These are phyloP conservation scores for Musa acuminata DNA, from an alignment of 176 grass and related monocot genomes.

Conservation along the genomic window DNA sequence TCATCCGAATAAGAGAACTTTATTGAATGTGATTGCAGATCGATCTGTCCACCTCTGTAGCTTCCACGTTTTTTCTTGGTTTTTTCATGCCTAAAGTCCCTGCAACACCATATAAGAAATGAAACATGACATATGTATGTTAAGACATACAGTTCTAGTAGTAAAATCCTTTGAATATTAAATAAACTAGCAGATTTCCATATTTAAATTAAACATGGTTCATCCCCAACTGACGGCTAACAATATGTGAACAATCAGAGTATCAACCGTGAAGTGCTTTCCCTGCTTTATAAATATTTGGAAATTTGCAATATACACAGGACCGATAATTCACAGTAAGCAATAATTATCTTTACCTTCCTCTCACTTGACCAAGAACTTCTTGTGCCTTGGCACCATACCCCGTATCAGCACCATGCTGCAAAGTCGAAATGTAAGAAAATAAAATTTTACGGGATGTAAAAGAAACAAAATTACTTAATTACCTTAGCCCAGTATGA, in stretches of 20 bases:
- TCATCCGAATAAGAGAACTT: constrained; percentile 70
- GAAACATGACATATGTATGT: not conserved
- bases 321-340: too few species aligned
- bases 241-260: not conserved
- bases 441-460: constrained; percentile 1
- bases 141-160: too few species aligned
- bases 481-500: constrained; percentile 96
- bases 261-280: not conserved
- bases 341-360: constrained; percentile 42
- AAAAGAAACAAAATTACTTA: not conserved
- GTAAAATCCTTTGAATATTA: not conserved
- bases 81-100: constrained; percentile 97
- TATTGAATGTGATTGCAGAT: constrained; percentile 69
- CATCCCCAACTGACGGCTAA: not conserved
- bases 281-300: not conserved
- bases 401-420: constrained; percentile 71
- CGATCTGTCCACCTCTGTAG: constrained; percentile 72
- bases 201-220: not conserved
- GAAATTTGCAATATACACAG: not conserved
- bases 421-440: not conserved
- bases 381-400: constrained; percentile 93
- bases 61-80: constrained; percentile 91
- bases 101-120: constrained; percentile 22
- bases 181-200: not conserved
- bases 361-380: constrained; percentile 90